Evolutionary conservation across 2,329 filamentous ascomycete genomes (phyloP), one percentile per base, ranked within the genome.

Genomic region (Emericellopsis atlantica): DNA sequence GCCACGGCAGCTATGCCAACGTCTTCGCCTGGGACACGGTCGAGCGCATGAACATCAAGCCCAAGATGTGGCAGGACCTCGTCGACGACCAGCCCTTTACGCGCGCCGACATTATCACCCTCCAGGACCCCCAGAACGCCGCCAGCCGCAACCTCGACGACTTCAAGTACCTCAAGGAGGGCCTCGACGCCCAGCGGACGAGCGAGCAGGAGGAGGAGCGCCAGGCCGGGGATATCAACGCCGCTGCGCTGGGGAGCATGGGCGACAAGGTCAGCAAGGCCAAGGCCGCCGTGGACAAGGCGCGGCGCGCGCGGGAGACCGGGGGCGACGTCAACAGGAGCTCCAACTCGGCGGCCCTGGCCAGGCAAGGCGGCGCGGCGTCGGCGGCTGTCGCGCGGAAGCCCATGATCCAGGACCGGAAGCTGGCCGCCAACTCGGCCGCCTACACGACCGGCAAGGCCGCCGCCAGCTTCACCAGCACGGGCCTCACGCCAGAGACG

Each of bases 21-120:
- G 92, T 95, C 5, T 98, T 96, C 57, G 81, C 89, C 1, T 95
- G 83, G 76, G 93, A 98, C 54, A 98, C 93, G 2, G 78, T 98
- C 32, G 86, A 96, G 62, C 76, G 85, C 51, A 76, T 98, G 66
- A 98, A 98, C 59, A 82, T 98, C 61, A 96, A 96, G 67, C 74
- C 87, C 39, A 96, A 95, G 73, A 83, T 93, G 66, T 98, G 92
- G 92, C 75, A 71, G 48, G 92, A 98, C 61, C 64, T 98, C 35
- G 74, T 96, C 8, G 86, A 84, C 53, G 90, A 98, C 51, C 73
- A 79, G 46, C 83, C 88, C 44, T 98, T 98, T 53, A 76, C 76
- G 24, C 76, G 92, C 46, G 84, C 84, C 51, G 92, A 98, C 60
- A 90, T 98, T 45, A 94, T 98, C 54, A 95, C 88, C 0, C 67